Evolutionary conservation across 2,329 filamentous ascomycete species (phyloP).

Genomic region (Aspergillus japonicus): DNA sequence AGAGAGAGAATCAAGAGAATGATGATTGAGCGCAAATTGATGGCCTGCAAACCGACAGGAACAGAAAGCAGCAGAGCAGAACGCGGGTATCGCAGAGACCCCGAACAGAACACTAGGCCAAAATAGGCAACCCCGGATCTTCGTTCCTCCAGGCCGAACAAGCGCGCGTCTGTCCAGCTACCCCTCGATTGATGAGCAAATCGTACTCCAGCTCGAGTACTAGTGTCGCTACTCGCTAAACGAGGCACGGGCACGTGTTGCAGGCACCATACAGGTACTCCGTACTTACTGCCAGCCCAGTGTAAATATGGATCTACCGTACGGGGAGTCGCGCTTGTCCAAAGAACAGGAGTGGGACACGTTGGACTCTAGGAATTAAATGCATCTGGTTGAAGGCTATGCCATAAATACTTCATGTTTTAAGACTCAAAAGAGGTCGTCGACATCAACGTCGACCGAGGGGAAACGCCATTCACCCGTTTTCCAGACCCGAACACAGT

Average conservation of each 20-base stretch:
- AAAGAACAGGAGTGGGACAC: slow-evolving; percentile 4
- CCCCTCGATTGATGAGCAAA: slow-evolving; percentile 4
- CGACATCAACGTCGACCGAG: slow-evolving; percentile 31
- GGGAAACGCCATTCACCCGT: slow-evolving; percentile 44
- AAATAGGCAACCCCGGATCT: slow-evolving; percentile 28
- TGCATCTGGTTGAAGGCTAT: slow-evolving; percentile 24
- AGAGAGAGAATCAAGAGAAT: slow-evolving; percentile 17
- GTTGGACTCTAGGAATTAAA: slow-evolving; percentile 4
- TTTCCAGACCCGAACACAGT: slow-evolving; percentile 46
- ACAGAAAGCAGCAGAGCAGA: slow-evolving; percentile 27
- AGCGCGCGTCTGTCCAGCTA: slow-evolving; percentile 16
- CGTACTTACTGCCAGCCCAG: too few species aligned
- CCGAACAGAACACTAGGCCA: slow-evolving; percentile 38
- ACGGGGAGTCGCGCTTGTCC: neutral
- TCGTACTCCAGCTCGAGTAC: neutral
- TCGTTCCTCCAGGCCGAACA: slow-evolving; percentile 30
- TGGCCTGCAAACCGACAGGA: slow-evolving; percentile 28
- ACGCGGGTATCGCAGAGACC: slow-evolving; percentile 43
- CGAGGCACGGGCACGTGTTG: neutral
- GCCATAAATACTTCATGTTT: slow-evolving; percentile 33
- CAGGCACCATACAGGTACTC: neutral
- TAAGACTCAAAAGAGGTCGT: slow-evolving; percentile 33
- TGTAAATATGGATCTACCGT: neutral
- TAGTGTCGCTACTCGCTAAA: too few species aligned
- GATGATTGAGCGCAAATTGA: slow-evolving; percentile 32